Evolutionary conservation across 2,329 filamentous ascomycete genomes (phyloP), one percentile per base, ranked within the genome.

Genomic region (Teratosphaeria destructans): DNA sequence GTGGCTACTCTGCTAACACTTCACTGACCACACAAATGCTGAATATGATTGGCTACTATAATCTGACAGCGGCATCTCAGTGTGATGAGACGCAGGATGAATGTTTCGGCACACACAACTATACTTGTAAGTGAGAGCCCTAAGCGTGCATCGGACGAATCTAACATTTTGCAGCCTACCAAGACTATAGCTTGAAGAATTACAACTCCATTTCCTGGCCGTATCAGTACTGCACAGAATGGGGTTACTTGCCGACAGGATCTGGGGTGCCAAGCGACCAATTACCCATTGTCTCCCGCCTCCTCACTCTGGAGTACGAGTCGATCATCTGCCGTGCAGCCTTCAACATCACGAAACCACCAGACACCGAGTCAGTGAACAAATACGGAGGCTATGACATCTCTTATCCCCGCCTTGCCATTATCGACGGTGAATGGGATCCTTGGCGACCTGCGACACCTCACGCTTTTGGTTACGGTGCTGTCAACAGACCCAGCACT

Each of bases 171-270:
- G 19, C 29, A 60, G 58, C 67, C 60, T 82, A 79, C 66, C 68
- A 74, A 35, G 69, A 76, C 65, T 75, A 79, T 60, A 74, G 75
- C 62, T 68, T 78, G 32, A 65, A 63, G 2, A 53, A 65, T n/a
- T 72, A 77, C 59, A 67, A 65, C n/a, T 82, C 77, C 75, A 73
- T 60, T n/a, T 71, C 72, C 58, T 86, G 84, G 84, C 72, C 75
- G 19, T 86, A 85, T 66, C 83, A 84, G 67, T 79, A 80, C 59
- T 81, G 79, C 61, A 74, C 70, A 14, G 82, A 84, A 79, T 94
- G 88, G 89, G 90, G 89, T 10, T 94, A 84, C 73, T 83, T 92
- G 56, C 82, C 86, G 64, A 90, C 87, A 0, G 89, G 90, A 55
- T 85, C 83, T 4, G 83, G 85, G 29, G 84, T 85, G 0, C 89